These are phyloP conservation scores for Backusella psychrophila DNA, from an alignment of 192 early-diverging fungal species.

Conservation along the genomic window DNA sequence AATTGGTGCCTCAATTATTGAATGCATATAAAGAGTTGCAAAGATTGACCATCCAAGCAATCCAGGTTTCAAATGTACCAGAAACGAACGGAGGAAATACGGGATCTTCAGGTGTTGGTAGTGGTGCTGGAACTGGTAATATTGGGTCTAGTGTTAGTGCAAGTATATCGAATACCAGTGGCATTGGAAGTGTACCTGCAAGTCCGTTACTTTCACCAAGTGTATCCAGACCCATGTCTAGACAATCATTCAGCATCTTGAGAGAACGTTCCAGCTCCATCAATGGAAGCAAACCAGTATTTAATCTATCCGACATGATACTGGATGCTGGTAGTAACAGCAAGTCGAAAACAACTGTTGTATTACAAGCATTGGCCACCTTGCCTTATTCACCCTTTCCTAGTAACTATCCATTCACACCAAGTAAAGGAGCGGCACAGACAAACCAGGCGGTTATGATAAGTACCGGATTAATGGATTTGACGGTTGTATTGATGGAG, in stretches of 20 bases:
- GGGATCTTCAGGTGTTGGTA: background rate
- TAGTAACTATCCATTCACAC: constrained; percentile 21
- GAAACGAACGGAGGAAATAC: background rate
- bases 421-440: background rate
- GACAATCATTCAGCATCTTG: constrained; percentile 22
- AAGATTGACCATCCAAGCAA: constrained; percentile 13
- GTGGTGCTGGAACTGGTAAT: background rate
- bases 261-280: constrained; percentile 28
- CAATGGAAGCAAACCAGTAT: background rate
- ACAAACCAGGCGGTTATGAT: constrained; percentile 19
- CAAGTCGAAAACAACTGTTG: constrained; percentile 5
- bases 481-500: constrained; percentile 34
- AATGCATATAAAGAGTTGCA: constrained; percentile 34
- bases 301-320: background rate
- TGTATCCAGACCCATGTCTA: background rate
- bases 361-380: constrained; percentile 27
- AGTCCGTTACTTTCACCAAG: background rate
- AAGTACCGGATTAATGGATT: constrained; percentile 31
- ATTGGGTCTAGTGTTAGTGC: background rate
- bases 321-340: background rate
- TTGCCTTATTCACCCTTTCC: constrained; percentile 28
- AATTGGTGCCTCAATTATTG: constrained; percentile 29
- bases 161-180: background rate
- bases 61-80: constrained; percentile 12
- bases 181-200: background rate